Evolutionary conservation across 768 basidiomycete genomes (phyloP).

Genomic region (Trametes villosa): DNA sequence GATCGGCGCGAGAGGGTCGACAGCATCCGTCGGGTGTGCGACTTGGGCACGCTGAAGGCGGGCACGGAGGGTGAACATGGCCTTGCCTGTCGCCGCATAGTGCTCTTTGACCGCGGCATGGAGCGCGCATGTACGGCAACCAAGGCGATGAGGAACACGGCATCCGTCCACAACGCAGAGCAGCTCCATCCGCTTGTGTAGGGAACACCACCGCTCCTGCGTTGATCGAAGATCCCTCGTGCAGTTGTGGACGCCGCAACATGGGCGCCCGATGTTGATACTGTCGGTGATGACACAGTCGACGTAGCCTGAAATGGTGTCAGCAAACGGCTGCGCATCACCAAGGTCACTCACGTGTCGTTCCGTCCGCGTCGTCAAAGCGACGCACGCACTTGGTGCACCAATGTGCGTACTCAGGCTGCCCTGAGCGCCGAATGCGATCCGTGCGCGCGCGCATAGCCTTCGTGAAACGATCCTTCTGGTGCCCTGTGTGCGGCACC

Average conservation of each 20-base stretch:
- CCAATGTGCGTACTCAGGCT: conserved; percentile 34
- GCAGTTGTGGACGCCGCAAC: conserved; percentile 29
- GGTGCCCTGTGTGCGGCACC: conserved; percentile 31
- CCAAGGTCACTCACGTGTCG: conserved; percentile 5
- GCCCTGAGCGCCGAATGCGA: conserved; percentile 29
- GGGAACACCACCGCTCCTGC: conserved; percentile 22
- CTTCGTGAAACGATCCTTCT: conserved; percentile 30
- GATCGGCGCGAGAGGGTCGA: neutral
- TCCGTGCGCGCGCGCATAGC: conserved; percentile 33
- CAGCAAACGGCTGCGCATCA: neutral
- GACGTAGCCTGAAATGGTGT: conserved; percentile 13
- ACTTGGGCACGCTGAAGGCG: neutral
- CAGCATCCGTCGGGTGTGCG: neutral
- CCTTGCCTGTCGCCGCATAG: neutral
- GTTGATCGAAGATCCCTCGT: conserved; percentile 7
- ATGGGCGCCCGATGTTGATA: conserved; percentile 33
- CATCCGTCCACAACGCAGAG: conserved; percentile 6
- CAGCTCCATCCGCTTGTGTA: conserved; percentile 1
- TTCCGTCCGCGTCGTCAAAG: conserved; percentile 17
- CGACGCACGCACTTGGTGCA: conserved; percentile 35
- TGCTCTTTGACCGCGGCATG: conserved; percentile 1
- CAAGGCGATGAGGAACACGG: conserved; percentile 5
- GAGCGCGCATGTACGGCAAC: neutral
- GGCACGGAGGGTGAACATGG: neutral
- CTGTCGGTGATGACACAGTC: conserved; percentile 31